Percentiles rank a stretch among this genome's conserved stretches.
These are phyloP conservation scores for Microdochium trichocladiopsis DNA, from an alignment of 2,329 filamentous ascomycete genomes.

Conservation along the genomic window DNA sequence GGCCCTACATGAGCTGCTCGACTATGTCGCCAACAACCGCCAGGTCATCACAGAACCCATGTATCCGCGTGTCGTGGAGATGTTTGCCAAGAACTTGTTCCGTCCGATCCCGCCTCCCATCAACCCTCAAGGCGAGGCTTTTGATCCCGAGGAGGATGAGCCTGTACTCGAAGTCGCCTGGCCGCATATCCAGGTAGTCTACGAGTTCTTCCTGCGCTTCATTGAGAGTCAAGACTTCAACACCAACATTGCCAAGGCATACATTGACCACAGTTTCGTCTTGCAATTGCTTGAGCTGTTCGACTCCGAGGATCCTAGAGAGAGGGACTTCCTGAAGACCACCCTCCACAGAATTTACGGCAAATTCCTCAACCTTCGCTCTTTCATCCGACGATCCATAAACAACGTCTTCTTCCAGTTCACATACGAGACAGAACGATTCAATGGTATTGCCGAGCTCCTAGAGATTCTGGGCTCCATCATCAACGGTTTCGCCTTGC, in stretches of 20 bases:
- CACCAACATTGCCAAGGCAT: conserved; percentile 97
- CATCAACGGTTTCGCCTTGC: conserved; percentile 96
- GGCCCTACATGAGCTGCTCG: conserved; percentile 88
- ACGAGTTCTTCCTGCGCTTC: conserved; percentile 98
- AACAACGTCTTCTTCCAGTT: conserved; percentile 99
- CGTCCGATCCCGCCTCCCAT: conserved; percentile 93
- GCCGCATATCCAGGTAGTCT: conserved; percentile 99
- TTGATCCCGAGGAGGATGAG: conserved; percentile 97
- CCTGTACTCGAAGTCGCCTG: conserved; percentile 96
- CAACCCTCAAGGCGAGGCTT: conserved; percentile 96
- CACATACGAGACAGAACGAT: conserved; percentile 95
- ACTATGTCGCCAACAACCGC: conserved; percentile 97
- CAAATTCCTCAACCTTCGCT: conserved; percentile 95
- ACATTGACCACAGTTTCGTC: conserved; percentile 97
- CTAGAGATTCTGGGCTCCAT: conserved; percentile 96
- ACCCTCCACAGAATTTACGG: conserved; percentile 97
- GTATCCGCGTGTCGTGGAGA: conserved; percentile 97
- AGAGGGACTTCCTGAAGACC: conserved; percentile 96
- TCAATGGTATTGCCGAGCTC: conserved; percentile 96
- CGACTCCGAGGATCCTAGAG: conserved; percentile 93
- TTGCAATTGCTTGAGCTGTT: conserved; percentile 95
- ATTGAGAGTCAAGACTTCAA: conserved; percentile 99
- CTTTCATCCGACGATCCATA: conserved; percentile 95
- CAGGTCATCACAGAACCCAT: conserved; percentile 98
- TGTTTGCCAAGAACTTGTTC: conserved; percentile 99